Percentiles rank a stretch among this genome's conserved stretches.
These are phyloP conservation scores for Boletus eberwhitei DNA, from an alignment of 768 basidiomycete species.

Conservation along the genomic window DNA sequence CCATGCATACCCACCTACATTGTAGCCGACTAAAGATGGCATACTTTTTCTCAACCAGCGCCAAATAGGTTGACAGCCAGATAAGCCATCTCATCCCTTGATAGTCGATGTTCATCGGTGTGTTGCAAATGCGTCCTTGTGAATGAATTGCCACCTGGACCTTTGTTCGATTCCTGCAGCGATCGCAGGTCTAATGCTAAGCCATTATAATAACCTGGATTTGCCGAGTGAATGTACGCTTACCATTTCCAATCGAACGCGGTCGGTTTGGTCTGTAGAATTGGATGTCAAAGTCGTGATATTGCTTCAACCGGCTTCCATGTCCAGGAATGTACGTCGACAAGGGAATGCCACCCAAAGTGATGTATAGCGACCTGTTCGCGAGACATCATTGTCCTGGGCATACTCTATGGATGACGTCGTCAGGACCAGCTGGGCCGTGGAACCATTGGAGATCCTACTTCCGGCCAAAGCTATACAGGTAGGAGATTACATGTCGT, in stretches of 20 bases:
- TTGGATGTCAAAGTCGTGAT: slow-evolving; percentile 47
- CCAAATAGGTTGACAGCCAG: slow-evolving; percentile 57
- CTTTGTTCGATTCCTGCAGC: slow-evolving; percentile 6
- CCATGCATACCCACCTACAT: slow-evolving; percentile 46
- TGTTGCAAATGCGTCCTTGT: slow-evolving; percentile 51
- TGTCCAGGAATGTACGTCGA: slow-evolving; percentile 54
- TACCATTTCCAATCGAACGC: slow-evolving; percentile 45
- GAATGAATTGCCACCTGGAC: slow-evolving; percentile 33
- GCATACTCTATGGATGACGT: slow-evolving; percentile 41
- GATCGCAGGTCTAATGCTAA: not conserved
- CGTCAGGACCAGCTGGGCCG: not conserved
- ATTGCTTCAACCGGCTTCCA: slow-evolving; percentile 45
- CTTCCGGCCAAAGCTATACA: slow-evolving; percentile 52
- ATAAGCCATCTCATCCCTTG: slow-evolving; percentile 53
- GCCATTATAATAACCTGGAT: too few species aligned
- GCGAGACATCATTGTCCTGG: slow-evolving; percentile 58
- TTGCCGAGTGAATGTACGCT: not conserved
- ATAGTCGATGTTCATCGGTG: slow-evolving; percentile 42
- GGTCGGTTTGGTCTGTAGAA: slow-evolving; percentile 48
- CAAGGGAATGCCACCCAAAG: slow-evolving; percentile 37
- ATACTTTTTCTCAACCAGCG: slow-evolving; percentile 54
- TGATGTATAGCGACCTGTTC: slow-evolving; percentile 52
- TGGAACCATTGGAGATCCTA: not conserved
- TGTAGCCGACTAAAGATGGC: not conserved
- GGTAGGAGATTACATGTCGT: slow-evolving; percentile 42